Evolutionary conservation across 176 grass and related monocot species (phyloP), one percentile per base, ranked within the genome.

Genomic region (Zoysia pacifica): DNA sequence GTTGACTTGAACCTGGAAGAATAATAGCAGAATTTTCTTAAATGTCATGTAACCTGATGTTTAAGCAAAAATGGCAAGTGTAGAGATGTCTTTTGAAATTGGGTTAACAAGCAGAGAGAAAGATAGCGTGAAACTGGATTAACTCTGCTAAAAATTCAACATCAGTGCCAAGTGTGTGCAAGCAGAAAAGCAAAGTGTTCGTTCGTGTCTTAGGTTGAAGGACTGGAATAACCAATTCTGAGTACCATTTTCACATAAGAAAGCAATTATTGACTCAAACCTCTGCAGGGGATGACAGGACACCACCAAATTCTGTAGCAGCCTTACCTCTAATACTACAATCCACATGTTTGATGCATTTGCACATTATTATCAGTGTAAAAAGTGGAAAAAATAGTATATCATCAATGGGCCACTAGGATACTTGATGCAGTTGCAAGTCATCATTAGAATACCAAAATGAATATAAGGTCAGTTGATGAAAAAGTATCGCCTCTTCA

Each of bases 1-100:
- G 88, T 89, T 70, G 76, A 98, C 92, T 84, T 89, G 90, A 28
- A 88, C 80, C 96, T 98, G 86, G 51, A 40, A 76, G 43, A 41
- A 87, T 89, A 67, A 76, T 72, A 90, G 2, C 14, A 82, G 69
- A 40, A 14, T 46, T 67, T 19, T 65, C 15, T 83, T 46, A 85
- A 62, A 83, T 67, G 8, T 4, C 20, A 80, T 39, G 46, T 16
- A 74, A 83, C 55, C 28, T 69, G 20, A 11, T 6, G 10, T 45
- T 39, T 46, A 39, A 15, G 9, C 6, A 60, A 28, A 60, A 52
- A 46, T 14, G 9, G 13, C 3, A 64, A 56, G 13, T 65, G 37
- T n/a, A 28, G 28, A 0, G 28, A 55, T 20, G 13, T 44, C 62
- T 20, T 63, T 55, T 55, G 47, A 43, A 83, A 47, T 61, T 70